Base-by-base conservation (phyloP, 2,329 filamentous ascomycete genomes). In the Claviceps monticola region DNA sequence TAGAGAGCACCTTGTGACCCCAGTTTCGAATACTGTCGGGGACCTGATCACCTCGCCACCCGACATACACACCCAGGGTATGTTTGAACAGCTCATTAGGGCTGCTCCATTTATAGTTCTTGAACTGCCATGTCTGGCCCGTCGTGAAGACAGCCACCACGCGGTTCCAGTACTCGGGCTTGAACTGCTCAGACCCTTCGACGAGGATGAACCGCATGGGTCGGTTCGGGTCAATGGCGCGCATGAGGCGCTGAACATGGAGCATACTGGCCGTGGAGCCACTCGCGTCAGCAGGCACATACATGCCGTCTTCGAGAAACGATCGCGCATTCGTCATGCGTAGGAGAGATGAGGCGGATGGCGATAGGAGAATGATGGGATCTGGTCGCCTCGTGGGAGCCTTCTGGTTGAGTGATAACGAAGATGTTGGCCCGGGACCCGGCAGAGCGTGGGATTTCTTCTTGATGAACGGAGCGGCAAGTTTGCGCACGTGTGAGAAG, bases 61-160 rank as follows among this genome's bases (percentile, higher is more conserved):
- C 93, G 2, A 98, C 82, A 62, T 88, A 95, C 48, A 98, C 74
- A 52, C 93, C 93, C 14, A 88, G 75, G 2, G 88, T 86, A 62
- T 96, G 87, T 58, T 82, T 81, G 72, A 98, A 98, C 48, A 98
- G 75, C 63, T 97, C 93, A 14, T 82, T 78, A 0, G 93, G 87
- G 52, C 85, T 84, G 59, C 84, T 84, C 88, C 93, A 98, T 69
- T 95, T 95, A 78, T 98, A 98, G 59, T 82, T 86, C 71, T 96
- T 95, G 72, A 98, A 98, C 70, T 98, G 93, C 93, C 93, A 98
- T 9, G 85, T 83, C 71, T 98, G 93, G 37, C 93, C 93, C 0
- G 93, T 98, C 0, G 93, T 98, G 71, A 98, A 97, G 53, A 98
- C 90, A 13, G 87, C 93, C 1, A 96, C 93, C 6, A 98, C 86